phyloP scores from a whole-genome alignment of 2,329 filamentous ascomycete species.

The Paraphaeosphaeria sporulosa region DNA sequence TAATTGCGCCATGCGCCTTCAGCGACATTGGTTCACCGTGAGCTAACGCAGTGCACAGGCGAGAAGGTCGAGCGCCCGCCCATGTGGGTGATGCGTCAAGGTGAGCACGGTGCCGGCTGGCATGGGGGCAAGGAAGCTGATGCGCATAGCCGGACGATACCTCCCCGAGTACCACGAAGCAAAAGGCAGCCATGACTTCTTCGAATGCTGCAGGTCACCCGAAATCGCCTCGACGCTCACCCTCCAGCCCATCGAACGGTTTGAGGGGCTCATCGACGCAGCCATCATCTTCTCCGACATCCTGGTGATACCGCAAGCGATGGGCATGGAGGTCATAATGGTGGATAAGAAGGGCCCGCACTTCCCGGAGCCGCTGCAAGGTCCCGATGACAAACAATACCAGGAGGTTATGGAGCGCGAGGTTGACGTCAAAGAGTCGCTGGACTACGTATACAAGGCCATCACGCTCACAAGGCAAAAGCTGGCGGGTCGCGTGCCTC shows the following conservation, averaged over 20 bases:
- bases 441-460: constrained; percentile 95
- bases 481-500: constrained; percentile 83
- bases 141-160: constrained; percentile 81
- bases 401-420: constrained; percentile 74
- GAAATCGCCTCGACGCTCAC: constrained; percentile 94
- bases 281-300: constrained; percentile 99
- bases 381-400: constrained; percentile 85
- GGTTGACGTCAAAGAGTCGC: constrained; percentile 83
- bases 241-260: constrained; percentile 93
- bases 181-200: constrained; percentile 91
- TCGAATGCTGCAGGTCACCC: constrained; percentile 93
- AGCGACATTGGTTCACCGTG: background rate
- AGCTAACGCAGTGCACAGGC: constrained; percentile 61
- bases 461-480: constrained; percentile 91
- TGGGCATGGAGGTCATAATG: constrained; percentile 99
- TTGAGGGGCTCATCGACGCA: constrained; percentile 86
- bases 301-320: constrained; percentile 93
- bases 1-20: constrained; percentile 48
- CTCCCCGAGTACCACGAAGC: constrained; percentile 97
- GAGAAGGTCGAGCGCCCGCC: constrained; percentile 91
- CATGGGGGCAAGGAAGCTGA: constrained; percentile 21
- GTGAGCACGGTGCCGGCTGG: constrained; percentile 56
- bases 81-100: constrained; percentile 99
- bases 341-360: constrained; percentile 95
- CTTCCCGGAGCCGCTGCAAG: constrained; percentile 84